Base-by-base conservation (phyloP, 768 basidiomycete genomes). In the Tricholoma hemisulphureum region DNA sequence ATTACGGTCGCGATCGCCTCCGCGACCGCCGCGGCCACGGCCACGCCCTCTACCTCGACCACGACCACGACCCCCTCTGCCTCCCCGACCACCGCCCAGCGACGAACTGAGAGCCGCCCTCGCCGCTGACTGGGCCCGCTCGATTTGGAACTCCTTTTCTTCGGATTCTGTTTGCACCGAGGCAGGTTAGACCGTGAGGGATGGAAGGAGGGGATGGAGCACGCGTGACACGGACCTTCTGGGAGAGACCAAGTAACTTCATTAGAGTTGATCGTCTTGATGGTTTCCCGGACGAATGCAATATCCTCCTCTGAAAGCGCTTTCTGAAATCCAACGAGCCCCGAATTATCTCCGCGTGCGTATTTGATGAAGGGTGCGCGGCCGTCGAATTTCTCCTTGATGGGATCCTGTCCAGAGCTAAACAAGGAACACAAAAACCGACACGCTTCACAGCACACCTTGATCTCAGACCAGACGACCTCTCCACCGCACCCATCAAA, bases 251-350 rank as follows among this genome's bases (percentile, higher is more conserved):
- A 91, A 8, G 76, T 78, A 21, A 91, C 81, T 34, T 83, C 80
- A 35, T 85, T 81, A 2, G 80, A 80, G 64, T 87, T 86, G 60
- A 93, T 75, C 7, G 78, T 85, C 59, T 82, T 83, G 32, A 93
- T 70, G 21, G 80, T 76, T 58, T 86, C 83, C 66, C 86, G 85
- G 56, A 93, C 83, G 55, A 80, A 83, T n/a, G 76, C 74, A 39
- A 91, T 81, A 53, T 91, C 88, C 34, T 90, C 91, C 53, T 89
- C 88, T 13, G 83, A 77, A 51, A 94, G 74, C 1, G 78, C 75
- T 65, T 87, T 88, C 71, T 90, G 81, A 73, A 84, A 83, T 3
- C 83, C 81, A 28, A 84, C 80, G n/a, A 83, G 75, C 5, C 82
- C 82, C 46, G 67, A 72, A 59, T 80, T 70, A 39, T 80, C 76